Conservation (phyloP, 1,139 yeast genomes). For the Ogataea hybrid region DNA sequence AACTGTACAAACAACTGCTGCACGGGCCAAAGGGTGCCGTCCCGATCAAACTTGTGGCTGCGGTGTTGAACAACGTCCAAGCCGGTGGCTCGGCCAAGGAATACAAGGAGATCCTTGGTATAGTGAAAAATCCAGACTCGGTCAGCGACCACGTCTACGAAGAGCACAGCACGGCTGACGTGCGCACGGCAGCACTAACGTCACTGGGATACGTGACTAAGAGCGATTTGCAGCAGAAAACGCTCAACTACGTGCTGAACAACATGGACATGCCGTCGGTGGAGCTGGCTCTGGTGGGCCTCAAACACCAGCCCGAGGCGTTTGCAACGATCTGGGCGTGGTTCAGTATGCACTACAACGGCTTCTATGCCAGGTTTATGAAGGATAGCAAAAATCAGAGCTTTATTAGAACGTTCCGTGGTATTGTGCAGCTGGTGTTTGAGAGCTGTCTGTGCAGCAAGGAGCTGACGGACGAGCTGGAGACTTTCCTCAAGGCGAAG, state of each 20-base stretch:
- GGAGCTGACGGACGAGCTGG: constrained; percentile 19
- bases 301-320: constrained; percentile 34
- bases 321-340: constrained; percentile 46
- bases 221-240: constrained; percentile 46
- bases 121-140: constrained; percentile 48
- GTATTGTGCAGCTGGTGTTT: constrained; percentile 23
- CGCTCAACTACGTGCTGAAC: constrained; percentile 52
- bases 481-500: constrained; percentile 20
- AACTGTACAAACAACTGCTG: constrained; percentile 43
- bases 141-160: constrained; percentile 38
- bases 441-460: constrained; percentile 27
- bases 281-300: constrained; percentile 55
- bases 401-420: constrained; percentile 25
- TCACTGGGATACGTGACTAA: constrained; percentile 49
- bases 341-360: constrained; percentile 50
- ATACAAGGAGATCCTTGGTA: constrained; percentile 54
- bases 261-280: constrained; percentile 54
- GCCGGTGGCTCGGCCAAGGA: constrained; percentile 43
- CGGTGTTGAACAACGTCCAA: constrained; percentile 36
- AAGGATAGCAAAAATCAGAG: constrained; percentile 18
- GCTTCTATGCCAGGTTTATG: constrained; percentile 45
- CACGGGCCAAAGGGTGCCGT: constrained; percentile 50
- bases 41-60: constrained; percentile 46
- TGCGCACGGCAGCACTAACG: constrained; percentile 54
- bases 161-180: constrained; percentile 25